Evolutionary conservation across 805 yeast species (phyloP).

Genomic region (Yamadazyma laniorum): DNA sequence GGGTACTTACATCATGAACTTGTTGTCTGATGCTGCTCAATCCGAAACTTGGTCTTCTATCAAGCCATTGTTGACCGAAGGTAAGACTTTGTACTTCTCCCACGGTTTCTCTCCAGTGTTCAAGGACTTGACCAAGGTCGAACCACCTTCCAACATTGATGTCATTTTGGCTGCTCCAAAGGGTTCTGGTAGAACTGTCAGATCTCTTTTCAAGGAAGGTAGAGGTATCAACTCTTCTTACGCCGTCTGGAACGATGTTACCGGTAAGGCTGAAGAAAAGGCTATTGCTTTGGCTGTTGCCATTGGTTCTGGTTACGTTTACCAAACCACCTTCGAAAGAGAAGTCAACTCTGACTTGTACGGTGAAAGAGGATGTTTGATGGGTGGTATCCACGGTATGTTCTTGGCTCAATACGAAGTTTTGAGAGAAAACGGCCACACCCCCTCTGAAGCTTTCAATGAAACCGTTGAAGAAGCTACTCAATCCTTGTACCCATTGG

Average conservation of each 20-base stretch:
- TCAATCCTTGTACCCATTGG: conserved; percentile 97
- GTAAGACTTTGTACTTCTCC: conserved; percentile 97
- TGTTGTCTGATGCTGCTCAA: conserved; percentile 98
- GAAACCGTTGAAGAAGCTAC: conserved; percentile 99
- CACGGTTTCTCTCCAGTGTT: conserved; percentile 99
- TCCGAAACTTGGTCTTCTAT: conserved; percentile 93
- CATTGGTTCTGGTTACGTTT: conserved; percentile 99
- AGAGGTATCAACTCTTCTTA: conserved; percentile 99
- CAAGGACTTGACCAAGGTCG: conserved; percentile 96
- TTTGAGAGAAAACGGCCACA: conserved; percentile 98
- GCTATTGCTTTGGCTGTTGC: conserved; percentile 98
- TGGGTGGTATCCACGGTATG: conserved; percentile 99
- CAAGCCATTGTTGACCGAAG: conserved; percentile 92
- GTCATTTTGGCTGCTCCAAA: conserved; percentile 99
- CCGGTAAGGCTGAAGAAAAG: conserved; percentile 99
- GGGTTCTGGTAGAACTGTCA: conserved; percentile 99
- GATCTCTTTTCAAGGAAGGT: conserved; percentile 99
- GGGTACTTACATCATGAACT: conserved; percentile 96
- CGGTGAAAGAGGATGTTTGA: conserved; percentile 99
- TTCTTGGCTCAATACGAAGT: conserved; percentile 99
- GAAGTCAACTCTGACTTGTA: conserved; percentile 98
- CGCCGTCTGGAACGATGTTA: conserved; percentile 99
- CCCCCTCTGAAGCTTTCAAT: conserved; percentile 99
- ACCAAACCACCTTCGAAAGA: conserved; percentile 98
- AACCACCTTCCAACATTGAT: conserved; percentile 90